Base-by-base conservation (phyloP, 2,329 filamentous ascomycete species). In the Trichoderma aggressivum region DNA sequence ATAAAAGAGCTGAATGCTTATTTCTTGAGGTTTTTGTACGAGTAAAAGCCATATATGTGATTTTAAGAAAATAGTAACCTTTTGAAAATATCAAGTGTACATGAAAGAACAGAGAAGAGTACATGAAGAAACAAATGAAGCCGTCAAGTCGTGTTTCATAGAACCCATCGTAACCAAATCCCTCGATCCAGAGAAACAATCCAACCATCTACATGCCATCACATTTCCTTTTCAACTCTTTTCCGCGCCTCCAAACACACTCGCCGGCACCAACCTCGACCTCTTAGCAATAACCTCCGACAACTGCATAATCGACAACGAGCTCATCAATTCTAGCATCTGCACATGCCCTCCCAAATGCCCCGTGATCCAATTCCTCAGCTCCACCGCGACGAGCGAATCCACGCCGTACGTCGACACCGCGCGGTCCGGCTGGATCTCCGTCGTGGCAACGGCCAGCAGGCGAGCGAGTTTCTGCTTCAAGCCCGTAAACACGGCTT, bases 321-420 rank as follows among this genome's bases (percentile, higher is more conserved):
- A 72, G 34, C 70, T 70, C 65, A 70, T 72, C 26, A 72, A 21
- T 34, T 72, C 70, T 39, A 70, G 16, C 70, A 63, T 72, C 65
- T 70, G 65, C 4, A 72, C 70, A 32, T 72, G 70, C 1, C 50
- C 59, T 2, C 65, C 66, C 50, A 72, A 53, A 30, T 70, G 28
- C 2, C 66, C 60, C 21, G 70, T 58, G 26, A 72, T 72, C 70
- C 70, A 72, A 39, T 72, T 72, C 21, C 70, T 63, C 70, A 72
- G 30, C 34, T 72, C 70, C 1, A 72, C 70, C 18, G 70, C 70
- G 5, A 72, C 63, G 28, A 72, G 70, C 24, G 70, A 72, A 30
- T 72, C 70, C 16, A 72, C 70, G 58, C 70, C 70, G 21, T 72
- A 72, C 26, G 65, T 72, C 28, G 70, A 59, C 28, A 72, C 65